Evolutionary conservation across 768 basidiomycete genomes (phyloP), one percentile per base, ranked within the genome.

Genomic region (Suillus cothurnatus): DNA sequence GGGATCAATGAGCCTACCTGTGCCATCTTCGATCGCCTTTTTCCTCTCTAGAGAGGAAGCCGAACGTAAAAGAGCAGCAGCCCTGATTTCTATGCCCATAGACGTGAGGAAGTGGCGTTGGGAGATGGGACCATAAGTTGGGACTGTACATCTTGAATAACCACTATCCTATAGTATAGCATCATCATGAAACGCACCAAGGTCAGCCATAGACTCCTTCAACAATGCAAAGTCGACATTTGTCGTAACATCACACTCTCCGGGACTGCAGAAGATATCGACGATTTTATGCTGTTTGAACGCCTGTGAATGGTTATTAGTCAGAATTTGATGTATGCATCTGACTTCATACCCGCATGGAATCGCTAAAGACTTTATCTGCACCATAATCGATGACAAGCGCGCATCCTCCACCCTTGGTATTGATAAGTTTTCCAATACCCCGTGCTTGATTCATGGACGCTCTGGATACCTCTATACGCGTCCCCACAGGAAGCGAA

Each of bases 181-280:
- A 38, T 14, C 53, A 32, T 19, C 19, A 36, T 38, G 21, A 39
- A 26, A 74, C 85, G 32, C 65, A 92, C 93, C 91, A 4, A 86
- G 77, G 62, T 85, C 87, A 1, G 75, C 73, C 67, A 95, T 80
- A 0, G 93, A 88, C 78, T 97, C 94, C 72, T 85, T 84, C 55
- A 99, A 81, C 74, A 92, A 93, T 0, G 88, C 86, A 77, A 99
- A 99, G 78, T 99, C 96, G 57, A 99, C 97, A 72, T 99, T 97
- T n/a, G 92, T 89, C 0, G 97, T 99, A 56, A 99, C 78, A 76
- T 99, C 97, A 49, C 92, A 91, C 49, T 92, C 84, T 21, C 97
- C 97, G 0, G 96, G 95, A 12, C 83, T 80, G 61, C 91, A 82
- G 72, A 99, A 97, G 4, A 93, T 82, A 73, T 96, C 91, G 1